Conservation (phyloP, 2,329 filamentous ascomycete species). For the Aschersonia sp. region DNA sequence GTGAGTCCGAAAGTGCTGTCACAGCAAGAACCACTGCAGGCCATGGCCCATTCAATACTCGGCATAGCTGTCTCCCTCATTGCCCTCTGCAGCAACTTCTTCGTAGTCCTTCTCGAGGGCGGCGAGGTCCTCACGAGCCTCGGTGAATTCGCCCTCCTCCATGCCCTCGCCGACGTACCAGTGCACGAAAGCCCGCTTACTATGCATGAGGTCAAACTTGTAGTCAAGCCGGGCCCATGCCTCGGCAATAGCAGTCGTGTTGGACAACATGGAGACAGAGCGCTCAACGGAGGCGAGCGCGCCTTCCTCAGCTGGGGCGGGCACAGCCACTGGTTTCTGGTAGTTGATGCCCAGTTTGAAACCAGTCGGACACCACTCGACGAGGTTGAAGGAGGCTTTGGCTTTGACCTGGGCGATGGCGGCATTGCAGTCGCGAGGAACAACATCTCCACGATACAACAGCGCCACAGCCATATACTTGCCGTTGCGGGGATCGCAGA, state of each 20-base stretch:
- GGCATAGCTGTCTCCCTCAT: conserved; percentile 44
- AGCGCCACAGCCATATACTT: conserved; percentile 66
- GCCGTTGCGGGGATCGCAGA: conserved; percentile 58
- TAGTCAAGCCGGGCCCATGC: conserved; percentile 59
- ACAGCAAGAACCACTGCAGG: no score
- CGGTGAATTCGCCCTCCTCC: conserved; percentile 83
- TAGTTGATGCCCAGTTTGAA: conserved; percentile 69
- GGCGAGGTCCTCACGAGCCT: conserved; percentile 74
- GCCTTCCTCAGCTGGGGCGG: conserved; percentile 36
- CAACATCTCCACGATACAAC: conserved; percentile 57
- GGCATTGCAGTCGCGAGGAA: conserved; percentile 54
- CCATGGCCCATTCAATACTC: conserved; percentile 50
- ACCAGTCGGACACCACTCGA: conserved; percentile 62
- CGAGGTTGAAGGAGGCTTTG: conserved; percentile 58
- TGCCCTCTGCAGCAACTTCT: conserved; percentile 65
- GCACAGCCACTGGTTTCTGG: conserved; percentile 50
- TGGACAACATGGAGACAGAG: conserved; percentile 57
- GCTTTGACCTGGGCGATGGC: conserved; percentile 55
- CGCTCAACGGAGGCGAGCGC: conserved; percentile 48
- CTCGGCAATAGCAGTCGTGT: conserved; percentile 61
- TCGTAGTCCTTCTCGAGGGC: conserved; percentile 80
- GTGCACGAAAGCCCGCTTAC: conserved; percentile 62
- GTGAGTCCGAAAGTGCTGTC: no score
- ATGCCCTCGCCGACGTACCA: conserved; percentile 83
- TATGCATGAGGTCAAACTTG: conserved; percentile 70